Conservation (phyloP, 495 filamentous ascomycete species). For the Hypoxylon intermedium region DNA sequence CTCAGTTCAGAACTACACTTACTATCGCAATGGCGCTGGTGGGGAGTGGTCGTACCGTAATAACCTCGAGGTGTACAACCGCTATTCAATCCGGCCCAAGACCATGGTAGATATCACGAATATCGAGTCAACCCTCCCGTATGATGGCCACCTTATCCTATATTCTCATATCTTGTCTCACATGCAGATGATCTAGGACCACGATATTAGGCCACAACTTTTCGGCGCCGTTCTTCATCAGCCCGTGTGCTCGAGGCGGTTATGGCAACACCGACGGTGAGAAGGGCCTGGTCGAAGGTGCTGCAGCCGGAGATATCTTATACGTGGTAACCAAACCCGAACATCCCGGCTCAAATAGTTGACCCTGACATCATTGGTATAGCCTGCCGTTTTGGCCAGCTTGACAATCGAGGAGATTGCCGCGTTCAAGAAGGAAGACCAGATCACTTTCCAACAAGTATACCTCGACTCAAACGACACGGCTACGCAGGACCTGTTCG, state of each 20-base stretch:
- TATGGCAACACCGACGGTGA: conserved; percentile 48
- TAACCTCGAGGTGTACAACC: conserved; percentile 48
- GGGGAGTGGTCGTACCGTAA: conserved; percentile 53
- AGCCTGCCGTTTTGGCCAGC: conserved; percentile 41
- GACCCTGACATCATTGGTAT: conserved; percentile 5
- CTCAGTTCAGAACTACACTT: conserved; percentile 43
- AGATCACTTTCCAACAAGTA: conserved; percentile 50
- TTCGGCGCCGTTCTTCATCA: conserved; percentile 54
- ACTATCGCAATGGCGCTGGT: conserved; percentile 51
- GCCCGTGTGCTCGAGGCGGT: conserved; percentile 45
- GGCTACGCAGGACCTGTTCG: conserved; percentile 40
- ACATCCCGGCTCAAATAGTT: not conserved
- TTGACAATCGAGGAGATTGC: conserved; percentile 48
- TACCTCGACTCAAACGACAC: conserved; percentile 51
- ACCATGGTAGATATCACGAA: conserved; percentile 45
- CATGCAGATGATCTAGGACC: conserved; percentile 31
- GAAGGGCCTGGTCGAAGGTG: conserved; percentile 46
- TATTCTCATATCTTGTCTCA: too few relatives aligned
- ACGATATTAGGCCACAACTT: conserved; percentile 51
- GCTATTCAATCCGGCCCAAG: conserved; percentile 38
- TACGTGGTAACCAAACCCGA: conserved; percentile 38
- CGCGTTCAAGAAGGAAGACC: conserved; percentile 37
- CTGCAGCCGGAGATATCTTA: conserved; percentile 45
- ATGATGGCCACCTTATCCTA: not conserved
- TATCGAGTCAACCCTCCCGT: conserved; percentile 41